Conservation (phyloP, 225 moss, liverwort and hornwort species). For the Bryum argenteum region DNA sequence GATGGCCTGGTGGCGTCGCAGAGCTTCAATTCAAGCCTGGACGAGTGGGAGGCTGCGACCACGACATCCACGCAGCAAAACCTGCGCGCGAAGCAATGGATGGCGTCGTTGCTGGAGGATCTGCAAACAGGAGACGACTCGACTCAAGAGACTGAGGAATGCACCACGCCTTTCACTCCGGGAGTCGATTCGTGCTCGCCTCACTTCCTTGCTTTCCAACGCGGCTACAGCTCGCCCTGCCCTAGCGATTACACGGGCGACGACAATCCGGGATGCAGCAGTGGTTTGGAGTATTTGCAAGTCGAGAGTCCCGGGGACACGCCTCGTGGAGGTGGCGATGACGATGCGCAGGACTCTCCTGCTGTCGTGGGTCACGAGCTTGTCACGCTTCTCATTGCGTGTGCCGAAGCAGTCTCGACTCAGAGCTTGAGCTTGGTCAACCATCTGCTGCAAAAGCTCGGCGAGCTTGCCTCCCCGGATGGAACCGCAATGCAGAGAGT, state of each 20-base stretch:
- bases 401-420: constrained; percentile 88
- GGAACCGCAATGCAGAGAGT: constrained; percentile 88
- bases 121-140: constrained; percentile 57
- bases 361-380: constrained; percentile 74
- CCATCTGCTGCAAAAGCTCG: constrained; percentile 83
- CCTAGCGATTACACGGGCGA: constrained; percentile 63
- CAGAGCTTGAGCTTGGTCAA: constrained; percentile 88
- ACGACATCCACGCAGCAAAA: constrained; percentile 56
- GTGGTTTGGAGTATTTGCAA: constrained; percentile 59
- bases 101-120: constrained; percentile 83
- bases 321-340: constrained; percentile 53
- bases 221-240: constrained; percentile 57
- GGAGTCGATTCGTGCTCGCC: constrained; percentile 59
- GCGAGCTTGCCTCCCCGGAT: constrained; percentile 90
- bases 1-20: constrained; percentile 42
- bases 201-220: constrained; percentile 47
- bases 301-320: constrained; percentile 65
- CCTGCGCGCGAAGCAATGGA: constrained; percentile 72
- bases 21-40: constrained; percentile 50
- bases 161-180: constrained; percentile 52
- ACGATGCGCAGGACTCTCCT: constrained; percentile 38
- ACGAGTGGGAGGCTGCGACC: constrained; percentile 70
- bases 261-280: constrained; percentile 53
- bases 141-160: constrained; percentile 59
- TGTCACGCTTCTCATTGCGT: constrained; percentile 80